Percentiles rank a stretch among this genome's conserved stretches.
phyloP scores from a whole-genome alignment of 148 eudicot species.

The Rhododendron griersonianum region DNA sequence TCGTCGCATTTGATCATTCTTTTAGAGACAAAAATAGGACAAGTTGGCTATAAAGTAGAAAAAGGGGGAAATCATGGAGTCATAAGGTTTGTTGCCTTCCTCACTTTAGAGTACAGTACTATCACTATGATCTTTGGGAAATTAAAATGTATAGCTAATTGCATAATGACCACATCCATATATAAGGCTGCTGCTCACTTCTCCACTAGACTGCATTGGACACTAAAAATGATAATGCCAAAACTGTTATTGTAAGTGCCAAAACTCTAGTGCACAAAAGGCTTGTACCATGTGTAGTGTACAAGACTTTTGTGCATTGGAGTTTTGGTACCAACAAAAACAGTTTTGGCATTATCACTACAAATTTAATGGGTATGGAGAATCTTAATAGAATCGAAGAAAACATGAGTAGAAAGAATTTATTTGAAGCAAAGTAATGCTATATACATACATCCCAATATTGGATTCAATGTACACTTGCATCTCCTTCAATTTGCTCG shows the following conservation, averaged over 20 bases:
- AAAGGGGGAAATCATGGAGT: not conserved
- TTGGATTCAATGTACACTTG: too few relatives aligned
- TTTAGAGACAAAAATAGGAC: not conserved
- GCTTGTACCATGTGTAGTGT: too few relatives aligned
- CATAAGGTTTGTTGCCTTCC: not conserved
- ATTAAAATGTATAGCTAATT: not conserved
- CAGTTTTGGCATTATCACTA: too few relatives aligned
- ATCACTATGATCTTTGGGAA: not conserved
- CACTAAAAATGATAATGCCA: not conserved
- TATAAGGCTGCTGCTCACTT: not conserved
- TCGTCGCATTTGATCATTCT: conserved; percentile 1
- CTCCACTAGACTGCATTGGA: not conserved
- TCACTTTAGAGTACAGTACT: not conserved
- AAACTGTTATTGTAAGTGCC: too few relatives aligned
- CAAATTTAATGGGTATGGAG: not conserved
- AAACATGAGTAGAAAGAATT: not conserved
- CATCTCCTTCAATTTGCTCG: too few relatives aligned
- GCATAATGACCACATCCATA: not conserved
- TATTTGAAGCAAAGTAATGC: too few relatives aligned
- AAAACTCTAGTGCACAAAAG: too few relatives aligned
- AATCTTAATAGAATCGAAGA: not conserved
- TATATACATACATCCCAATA: too few relatives aligned
- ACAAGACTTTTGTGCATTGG: too few relatives aligned
- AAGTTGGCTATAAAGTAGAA: not conserved
- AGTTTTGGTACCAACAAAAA: too few relatives aligned